These are phyloP conservation scores for Zasmidium angulare DNA, from an alignment of 2,329 filamentous ascomycete genomes.

Conservation along the genomic window DNA sequence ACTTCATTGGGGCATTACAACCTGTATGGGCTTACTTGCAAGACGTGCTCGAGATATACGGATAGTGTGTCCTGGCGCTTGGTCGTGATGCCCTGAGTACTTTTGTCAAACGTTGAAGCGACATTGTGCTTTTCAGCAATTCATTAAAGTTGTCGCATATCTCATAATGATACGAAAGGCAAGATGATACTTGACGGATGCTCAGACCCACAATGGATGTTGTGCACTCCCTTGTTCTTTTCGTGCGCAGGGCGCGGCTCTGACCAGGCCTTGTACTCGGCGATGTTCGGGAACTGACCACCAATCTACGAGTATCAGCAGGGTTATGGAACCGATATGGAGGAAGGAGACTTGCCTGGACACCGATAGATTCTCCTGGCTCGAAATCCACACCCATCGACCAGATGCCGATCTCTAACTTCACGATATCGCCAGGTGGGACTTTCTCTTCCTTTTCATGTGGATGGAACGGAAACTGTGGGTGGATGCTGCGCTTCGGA, in stretches of 20 bases:
- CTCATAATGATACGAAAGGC: conserved; percentile 32
- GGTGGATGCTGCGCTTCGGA: conserved; percentile 8
- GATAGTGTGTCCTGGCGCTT: too few species aligned
- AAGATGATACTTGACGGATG: conserved; percentile 42
- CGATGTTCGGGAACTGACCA: conserved; percentile 34
- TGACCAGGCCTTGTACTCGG: conserved; percentile 43
- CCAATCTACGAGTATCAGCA: background rate
- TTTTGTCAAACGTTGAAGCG: too few species aligned
- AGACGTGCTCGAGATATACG: too few species aligned
- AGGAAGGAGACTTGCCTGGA: conserved; percentile 18
- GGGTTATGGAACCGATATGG: too few species aligned
- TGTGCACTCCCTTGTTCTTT: conserved; percentile 42
- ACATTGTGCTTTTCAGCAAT: too few species aligned
- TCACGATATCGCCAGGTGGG: conserved; percentile 42
- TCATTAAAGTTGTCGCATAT: background rate
- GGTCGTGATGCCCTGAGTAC: too few species aligned
- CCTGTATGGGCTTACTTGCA: too few species aligned
- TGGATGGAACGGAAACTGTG: conserved; percentile 19
- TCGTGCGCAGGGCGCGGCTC: conserved; percentile 42
- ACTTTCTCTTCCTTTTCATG: conserved; percentile 40
- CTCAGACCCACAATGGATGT: conserved; percentile 40
- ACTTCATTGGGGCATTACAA: too few species aligned
- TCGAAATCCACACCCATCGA: conserved; percentile 49
- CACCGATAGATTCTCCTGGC: conserved; percentile 36
- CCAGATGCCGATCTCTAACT: conserved; percentile 52